Evolutionary conservation across 805 yeast genomes (phyloP).

Genomic region (Nakazawaea anatomiae): DNA sequence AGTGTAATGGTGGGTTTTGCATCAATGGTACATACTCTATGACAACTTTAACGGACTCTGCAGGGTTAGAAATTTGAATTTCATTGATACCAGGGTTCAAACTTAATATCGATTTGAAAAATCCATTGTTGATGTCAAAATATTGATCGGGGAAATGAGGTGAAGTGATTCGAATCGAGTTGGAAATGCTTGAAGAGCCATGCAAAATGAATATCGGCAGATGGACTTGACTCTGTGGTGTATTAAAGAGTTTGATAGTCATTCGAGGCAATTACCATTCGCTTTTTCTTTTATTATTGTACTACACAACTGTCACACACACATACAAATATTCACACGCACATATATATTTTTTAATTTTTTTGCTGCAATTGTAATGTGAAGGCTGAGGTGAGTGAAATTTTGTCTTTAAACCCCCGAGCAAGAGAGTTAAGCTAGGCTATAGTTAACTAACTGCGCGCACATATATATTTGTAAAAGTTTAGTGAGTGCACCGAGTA

Average conservation of each 20-base stretch:
- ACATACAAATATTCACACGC: too few species aligned
- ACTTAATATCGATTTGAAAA: constrained; percentile 72
- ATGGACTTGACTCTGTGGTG: constrained; percentile 29
- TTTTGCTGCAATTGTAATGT: too few species aligned
- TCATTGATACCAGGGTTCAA: constrained; percentile 65
- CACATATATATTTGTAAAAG: too few species aligned
- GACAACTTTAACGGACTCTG: constrained; percentile 12
- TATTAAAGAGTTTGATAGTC: constrained; percentile 25
- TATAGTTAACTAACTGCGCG: too few species aligned
- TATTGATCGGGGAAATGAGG: constrained; percentile 58
- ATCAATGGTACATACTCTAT: constrained; percentile 50
- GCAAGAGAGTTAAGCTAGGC: too few species aligned
- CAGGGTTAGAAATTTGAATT: not conserved
- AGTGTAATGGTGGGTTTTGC: constrained; percentile 72
- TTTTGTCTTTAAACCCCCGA: too few species aligned
- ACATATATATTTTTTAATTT: too few species aligned
- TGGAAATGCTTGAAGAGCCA: constrained; percentile 28
- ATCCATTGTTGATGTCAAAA: constrained; percentile 62
- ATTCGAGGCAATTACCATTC: constrained; percentile 6
- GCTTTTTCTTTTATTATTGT: too few species aligned
- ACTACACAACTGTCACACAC: too few species aligned
- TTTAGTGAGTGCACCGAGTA: too few species aligned
- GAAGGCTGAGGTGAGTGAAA: too few species aligned
- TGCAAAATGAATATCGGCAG: constrained; percentile 46
- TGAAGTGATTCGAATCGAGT: constrained; percentile 31